These are phyloP conservation scores for Thraustochytrium striatum DNA, from an alignment of 352 stramenopile genomes.

Conservation along the genomic window DNA sequence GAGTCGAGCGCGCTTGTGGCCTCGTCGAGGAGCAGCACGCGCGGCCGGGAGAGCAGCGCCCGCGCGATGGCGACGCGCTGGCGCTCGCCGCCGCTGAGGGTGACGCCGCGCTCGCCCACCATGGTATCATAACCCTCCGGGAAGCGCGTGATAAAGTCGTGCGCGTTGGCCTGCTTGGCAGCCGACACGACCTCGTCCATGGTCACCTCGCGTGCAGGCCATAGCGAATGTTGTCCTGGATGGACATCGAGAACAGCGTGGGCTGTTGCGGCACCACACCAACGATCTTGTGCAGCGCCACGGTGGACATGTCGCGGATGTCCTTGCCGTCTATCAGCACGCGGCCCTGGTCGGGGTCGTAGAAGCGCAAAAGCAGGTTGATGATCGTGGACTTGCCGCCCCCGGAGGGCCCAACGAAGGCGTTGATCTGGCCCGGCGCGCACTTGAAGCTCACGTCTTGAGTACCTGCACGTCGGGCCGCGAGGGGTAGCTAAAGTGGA, in stretches of 20 bases:
- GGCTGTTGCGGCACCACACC: slow-evolving; percentile 83
- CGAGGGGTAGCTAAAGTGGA: slow-evolving; percentile 82
- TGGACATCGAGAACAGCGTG: slow-evolving; percentile 73
- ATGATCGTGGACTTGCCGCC: slow-evolving; percentile 77
- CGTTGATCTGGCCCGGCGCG: slow-evolving; percentile 57
- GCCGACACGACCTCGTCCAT: slow-evolving; percentile 69
- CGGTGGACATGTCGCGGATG: slow-evolving; percentile 21
- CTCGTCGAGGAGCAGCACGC: slow-evolving; percentile 80
- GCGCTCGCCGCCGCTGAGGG: slow-evolving; percentile 89
- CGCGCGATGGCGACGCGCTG: slow-evolving; percentile 87
- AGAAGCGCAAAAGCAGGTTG: slow-evolving; percentile 66
- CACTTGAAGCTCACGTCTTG: slow-evolving; percentile 63
- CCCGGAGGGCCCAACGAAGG: slow-evolving; percentile 73
- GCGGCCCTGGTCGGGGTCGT: slow-evolving; percentile 44
- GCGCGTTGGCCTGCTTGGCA: slow-evolving; percentile 75
- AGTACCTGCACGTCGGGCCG: slow-evolving; percentile 69
- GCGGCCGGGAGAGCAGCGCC: slow-evolving; percentile 78
- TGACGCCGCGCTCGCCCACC: slow-evolving; percentile 75
- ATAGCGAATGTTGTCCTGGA: slow-evolving; percentile 54
- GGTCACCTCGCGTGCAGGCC: slow-evolving; percentile 57
- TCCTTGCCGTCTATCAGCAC: slow-evolving; percentile 39
- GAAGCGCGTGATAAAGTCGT: slow-evolving; percentile 81
- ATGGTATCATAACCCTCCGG: slow-evolving; percentile 77
- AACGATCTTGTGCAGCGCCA: slow-evolving; percentile 62
- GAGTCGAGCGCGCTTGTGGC: slow-evolving; percentile 71